Conservation (phyloP, 768 basidiomycete species). For the Auriscalpium vulgare region DNA sequence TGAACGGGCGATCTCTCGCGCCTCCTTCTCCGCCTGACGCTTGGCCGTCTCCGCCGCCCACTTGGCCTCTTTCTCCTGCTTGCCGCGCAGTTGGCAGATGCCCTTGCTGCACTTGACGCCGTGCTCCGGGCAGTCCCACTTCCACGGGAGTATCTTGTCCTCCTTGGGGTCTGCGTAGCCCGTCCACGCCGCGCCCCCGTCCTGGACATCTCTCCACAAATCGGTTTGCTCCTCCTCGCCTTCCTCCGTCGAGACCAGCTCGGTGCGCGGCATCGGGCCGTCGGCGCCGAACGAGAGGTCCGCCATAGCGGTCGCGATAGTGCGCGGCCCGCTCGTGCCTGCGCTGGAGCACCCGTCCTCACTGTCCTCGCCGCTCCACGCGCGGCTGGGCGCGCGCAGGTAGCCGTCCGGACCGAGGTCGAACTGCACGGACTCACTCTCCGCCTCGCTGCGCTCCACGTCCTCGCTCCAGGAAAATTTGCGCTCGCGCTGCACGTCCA, state of each 20-base stretch:
- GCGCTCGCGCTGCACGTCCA: background rate
- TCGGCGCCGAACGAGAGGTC: background rate
- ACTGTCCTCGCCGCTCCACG: background rate
- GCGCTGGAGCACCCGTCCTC: background rate
- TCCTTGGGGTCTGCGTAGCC: background rate
- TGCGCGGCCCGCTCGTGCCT: background rate
- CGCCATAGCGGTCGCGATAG: background rate
- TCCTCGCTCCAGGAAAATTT: constrained; percentile 8
- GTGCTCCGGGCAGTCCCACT: constrained; percentile 1
- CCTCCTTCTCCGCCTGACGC: background rate
- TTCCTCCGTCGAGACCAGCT: no score
- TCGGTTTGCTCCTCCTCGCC: background rate
- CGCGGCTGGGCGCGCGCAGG: background rate
- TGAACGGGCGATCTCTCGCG: background rate
- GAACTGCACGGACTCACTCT: background rate
- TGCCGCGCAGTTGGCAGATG: constrained; percentile 3
- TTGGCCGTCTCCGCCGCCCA: background rate
- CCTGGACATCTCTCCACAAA: background rate
- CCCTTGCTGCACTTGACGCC: constrained; percentile 6
- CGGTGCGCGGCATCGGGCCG: background rate
- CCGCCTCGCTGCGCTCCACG: background rate
- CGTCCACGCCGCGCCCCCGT: background rate
- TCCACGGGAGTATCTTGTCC: background rate
- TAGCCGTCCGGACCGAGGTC: background rate
- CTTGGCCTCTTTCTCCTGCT: background rate